Evolutionary conservation across 305 asterid species (phyloP), one percentile per base, ranked within the genome.

Genomic region (Rubia balearica): DNA sequence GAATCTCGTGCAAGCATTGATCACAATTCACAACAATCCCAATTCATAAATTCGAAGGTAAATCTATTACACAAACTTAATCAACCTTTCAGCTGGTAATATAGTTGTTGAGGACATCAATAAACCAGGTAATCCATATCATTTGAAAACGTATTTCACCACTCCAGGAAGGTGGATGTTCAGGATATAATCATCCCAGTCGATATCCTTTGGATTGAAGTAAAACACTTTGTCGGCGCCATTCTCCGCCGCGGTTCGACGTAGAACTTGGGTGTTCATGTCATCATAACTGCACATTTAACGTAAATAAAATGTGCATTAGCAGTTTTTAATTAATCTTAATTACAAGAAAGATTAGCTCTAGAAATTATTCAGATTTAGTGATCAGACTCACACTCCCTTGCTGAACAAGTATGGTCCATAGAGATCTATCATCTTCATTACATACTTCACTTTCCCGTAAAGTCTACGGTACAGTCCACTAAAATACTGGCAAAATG

Each of bases 101-200:
- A 27, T 27, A 27, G 30, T 27, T 1, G 30, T 27, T 27, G 30
- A 27, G 30, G 30, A 27, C 30, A 27, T 27, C 30, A 27, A 27
- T 27, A 27, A 27, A 27, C 1, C 30, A 27, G 30, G 30, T 27
- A 27, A 27, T 27, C 30, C 3, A 48, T 12, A 14, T 80, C 45
- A 80, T 70, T 76, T 76, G 73, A 76, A 66, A 19, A 80, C 77
- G 57, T 87, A 80, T 77, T 85, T 91, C 16, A 84, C 89, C 4
- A 82, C 84, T 7, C 86, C 96, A 63, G 92, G 88, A 68, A 91
- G 73, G 73, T 91, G 97, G 57, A 82, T 82, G 7, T 83, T 79
- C 81, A 77, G 62, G 83, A 87, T 84, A 71, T 91, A 91, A 57
- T 89, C 95, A 12, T 83, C 91, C 97, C 96, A 91, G 12, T 84